Evolutionary conservation across 331 rosid species (phyloP).

Genomic region (Prunus yedoensis): DNA sequence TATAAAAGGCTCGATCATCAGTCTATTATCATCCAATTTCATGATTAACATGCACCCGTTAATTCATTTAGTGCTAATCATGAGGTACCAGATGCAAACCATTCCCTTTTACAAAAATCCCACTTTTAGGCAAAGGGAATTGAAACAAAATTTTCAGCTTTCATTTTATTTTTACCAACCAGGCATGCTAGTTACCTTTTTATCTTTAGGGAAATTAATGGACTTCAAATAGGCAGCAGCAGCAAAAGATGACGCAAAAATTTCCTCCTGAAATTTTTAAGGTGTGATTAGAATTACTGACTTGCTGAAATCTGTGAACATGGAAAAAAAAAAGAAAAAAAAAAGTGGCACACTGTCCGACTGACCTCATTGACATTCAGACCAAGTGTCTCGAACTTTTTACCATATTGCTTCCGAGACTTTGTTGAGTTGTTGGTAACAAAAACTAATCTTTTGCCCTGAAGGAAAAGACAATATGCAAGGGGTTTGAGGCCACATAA

Average conservation of each 20-base stretch:
- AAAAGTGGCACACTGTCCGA: constrained; percentile 41
- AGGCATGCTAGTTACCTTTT: constrained; percentile 54
- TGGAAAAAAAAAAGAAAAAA: not conserved
- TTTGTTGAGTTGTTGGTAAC: constrained; percentile 98
- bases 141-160: not conserved
- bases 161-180: not conserved
- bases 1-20: constrained; percentile 37
- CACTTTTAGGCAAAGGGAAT: not conserved
- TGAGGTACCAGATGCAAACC: not conserved
- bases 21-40: constrained; percentile 10
- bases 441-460: constrained; percentile 96
- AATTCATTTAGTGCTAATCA: not conserved
- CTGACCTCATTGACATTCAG: constrained; percentile 78
- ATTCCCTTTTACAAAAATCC: not conserved
- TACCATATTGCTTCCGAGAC: constrained; percentile 98
- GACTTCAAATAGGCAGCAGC: constrained; percentile 95
- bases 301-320: constrained; percentile 14
- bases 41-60: not conserved
- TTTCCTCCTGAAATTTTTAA: constrained; percentile 72
- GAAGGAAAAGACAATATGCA: constrained; percentile 17
- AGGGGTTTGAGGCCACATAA: constrained; percentile 5
- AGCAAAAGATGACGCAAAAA: constrained; percentile 98
- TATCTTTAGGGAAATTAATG: constrained; percentile 85
- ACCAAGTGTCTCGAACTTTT: constrained; percentile 98
- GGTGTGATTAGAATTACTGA: constrained; percentile 14